A percentile compares a stretch with the other conserved stretches of the same genome.
Conservation (phyloP, 2,329 filamentous ascomycete genomes). For the Emericellopsis cladophorae region DNA sequence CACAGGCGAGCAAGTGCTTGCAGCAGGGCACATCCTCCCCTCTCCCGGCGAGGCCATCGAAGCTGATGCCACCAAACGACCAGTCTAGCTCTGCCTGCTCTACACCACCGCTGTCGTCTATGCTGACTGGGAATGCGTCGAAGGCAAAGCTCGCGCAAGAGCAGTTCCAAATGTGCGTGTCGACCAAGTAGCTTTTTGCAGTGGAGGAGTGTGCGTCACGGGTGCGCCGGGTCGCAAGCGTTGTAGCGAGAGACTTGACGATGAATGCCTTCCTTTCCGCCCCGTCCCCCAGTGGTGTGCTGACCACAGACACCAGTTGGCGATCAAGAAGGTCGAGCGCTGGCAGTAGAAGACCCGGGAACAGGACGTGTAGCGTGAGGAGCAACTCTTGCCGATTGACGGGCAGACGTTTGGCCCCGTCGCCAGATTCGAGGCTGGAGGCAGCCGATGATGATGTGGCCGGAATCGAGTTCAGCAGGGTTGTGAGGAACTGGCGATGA, state of each 20-base stretch:
- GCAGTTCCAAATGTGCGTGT: constrained; percentile 72
- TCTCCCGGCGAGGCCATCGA: constrained; percentile 16
- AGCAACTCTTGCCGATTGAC: constrained; percentile 40
- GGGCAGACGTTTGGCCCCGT: neutral
- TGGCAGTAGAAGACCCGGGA: constrained; percentile 68
- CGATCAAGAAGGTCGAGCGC: constrained; percentile 83
- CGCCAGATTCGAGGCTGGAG: neutral
- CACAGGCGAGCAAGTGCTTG: constrained; percentile 80
- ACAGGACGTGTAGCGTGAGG: constrained; percentile 74
- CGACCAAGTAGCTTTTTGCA: constrained; percentile 51
- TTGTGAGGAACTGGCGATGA: constrained; percentile 31
- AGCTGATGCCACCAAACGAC: constrained; percentile 37
- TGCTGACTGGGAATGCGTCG: constrained; percentile 40
- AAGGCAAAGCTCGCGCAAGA: constrained; percentile 78
- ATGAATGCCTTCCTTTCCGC: constrained; percentile 2
- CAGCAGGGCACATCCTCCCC: constrained; percentile 45
- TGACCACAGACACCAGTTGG: constrained; percentile 43
- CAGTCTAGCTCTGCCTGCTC: constrained; percentile 8
- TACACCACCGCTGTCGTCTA: neutral
- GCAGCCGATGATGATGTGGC: constrained; percentile 4
- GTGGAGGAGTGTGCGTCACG: constrained; percentile 5
- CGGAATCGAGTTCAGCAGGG: constrained; percentile 30
- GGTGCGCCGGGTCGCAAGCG: constrained; percentile 11
- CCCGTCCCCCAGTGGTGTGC: neutral
- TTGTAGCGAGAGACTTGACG: constrained; percentile 6